Percentiles rank a stretch among this genome's conserved stretches.
These are phyloP conservation scores for Boletus reticulatus DNA, from an alignment of 768 basidiomycete genomes.

Conservation along the genomic window DNA sequence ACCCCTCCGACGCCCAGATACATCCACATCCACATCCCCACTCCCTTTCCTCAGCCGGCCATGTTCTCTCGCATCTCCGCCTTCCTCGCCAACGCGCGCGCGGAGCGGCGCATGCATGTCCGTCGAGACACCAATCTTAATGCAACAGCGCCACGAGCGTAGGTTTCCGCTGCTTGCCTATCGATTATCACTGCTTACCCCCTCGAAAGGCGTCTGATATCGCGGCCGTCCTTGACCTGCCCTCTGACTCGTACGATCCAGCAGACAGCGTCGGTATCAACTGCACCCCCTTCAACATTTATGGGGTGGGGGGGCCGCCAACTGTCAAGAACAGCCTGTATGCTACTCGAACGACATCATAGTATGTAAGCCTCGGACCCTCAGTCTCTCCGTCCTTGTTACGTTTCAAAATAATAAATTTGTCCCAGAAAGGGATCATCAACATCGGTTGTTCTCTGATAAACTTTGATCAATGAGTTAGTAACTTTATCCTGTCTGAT, in stretches of 20 bases:
- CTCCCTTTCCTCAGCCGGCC: neutral
- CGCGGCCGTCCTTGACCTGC: neutral
- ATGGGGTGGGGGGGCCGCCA: slow-evolving; percentile 18
- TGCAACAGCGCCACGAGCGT: slow-evolving; percentile 21
- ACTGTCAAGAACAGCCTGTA: slow-evolving; percentile 25
- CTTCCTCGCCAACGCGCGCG: slow-evolving; percentile 23
- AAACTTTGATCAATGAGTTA: neutral
- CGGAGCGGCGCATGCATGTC: slow-evolving; percentile 13
- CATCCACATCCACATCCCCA: neutral
- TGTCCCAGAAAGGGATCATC: neutral
- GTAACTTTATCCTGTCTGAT: too few relatives aligned
- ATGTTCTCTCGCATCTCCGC: slow-evolving; percentile 26
- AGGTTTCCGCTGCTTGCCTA: slow-evolving; percentile 1
- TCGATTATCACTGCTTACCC: neutral
- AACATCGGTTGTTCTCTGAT: slow-evolving; percentile 27
- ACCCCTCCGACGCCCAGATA: slow-evolving; percentile 3
- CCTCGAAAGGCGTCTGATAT: slow-evolving; percentile 11
- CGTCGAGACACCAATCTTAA: slow-evolving; percentile 5
- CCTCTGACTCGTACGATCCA: slow-evolving; percentile 12
- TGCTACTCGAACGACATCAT: slow-evolving; percentile 20
- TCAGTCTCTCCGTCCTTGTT: neutral
- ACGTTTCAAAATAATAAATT: neutral
- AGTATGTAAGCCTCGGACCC: slow-evolving; percentile 17
- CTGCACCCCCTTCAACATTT: slow-evolving; percentile 21
- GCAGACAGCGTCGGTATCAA: slow-evolving; percentile 22